Evolutionary conservation across 2,329 filamentous ascomycete species (phyloP).

Genomic region (Aspergillus thermomutatus): DNA sequence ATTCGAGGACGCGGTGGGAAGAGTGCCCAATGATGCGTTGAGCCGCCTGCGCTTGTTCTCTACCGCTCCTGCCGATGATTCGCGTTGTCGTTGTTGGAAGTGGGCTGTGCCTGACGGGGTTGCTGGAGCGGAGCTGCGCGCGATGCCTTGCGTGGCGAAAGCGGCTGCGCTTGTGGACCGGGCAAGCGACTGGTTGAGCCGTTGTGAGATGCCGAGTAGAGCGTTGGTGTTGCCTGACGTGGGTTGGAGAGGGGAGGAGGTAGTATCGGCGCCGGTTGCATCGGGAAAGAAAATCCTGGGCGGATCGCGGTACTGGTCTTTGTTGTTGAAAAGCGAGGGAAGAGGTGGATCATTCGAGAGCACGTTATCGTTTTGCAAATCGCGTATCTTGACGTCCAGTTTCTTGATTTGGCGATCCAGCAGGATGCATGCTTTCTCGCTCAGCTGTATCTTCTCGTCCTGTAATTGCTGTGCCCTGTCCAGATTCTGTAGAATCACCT

Average conservation of each 20-base stretch:
- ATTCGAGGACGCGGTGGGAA: constrained; percentile 53
- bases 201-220: constrained; percentile 51
- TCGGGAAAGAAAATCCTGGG: constrained; percentile 52
- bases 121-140: constrained; percentile 44
- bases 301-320: constrained; percentile 41
- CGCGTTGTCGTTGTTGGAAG: constrained; percentile 49
- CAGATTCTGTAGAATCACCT: constrained; percentile 55
- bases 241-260: constrained; percentile 49
- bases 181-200: constrained; percentile 40
- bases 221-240: constrained; percentile 55
- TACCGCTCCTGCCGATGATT: constrained; percentile 52
- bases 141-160: constrained; percentile 36
- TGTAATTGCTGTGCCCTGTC: constrained; percentile 57
- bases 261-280: constrained; percentile 40
- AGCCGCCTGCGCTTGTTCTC: constrained; percentile 60
- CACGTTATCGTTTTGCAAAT: constrained; percentile 57
- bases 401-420: constrained; percentile 63
- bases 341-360: constrained; percentile 58
- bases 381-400: constrained; percentile 59
- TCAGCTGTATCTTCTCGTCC: constrained; percentile 59
- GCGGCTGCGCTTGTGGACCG: constrained; percentile 34
- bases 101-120: constrained; percentile 41
- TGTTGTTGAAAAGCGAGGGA: constrained; percentile 56
- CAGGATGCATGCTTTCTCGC: constrained; percentile 58
- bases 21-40: constrained; percentile 50